These are phyloP conservation scores for Comarum palustre DNA, from an alignment of 306 rosid genomes.

Conservation along the genomic window DNA sequence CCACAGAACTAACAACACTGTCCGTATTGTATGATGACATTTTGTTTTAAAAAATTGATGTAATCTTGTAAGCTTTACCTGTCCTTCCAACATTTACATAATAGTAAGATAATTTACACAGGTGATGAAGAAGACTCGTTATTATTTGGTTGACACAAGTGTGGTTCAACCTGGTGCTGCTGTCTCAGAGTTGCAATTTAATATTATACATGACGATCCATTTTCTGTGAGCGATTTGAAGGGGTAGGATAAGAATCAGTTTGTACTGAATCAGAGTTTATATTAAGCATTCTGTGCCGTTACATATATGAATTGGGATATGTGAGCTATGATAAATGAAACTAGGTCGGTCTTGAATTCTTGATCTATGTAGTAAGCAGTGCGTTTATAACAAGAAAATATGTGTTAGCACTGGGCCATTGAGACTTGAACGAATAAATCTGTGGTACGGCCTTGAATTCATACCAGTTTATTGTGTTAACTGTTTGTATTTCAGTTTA, in stretches of 20 bases:
- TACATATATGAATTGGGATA: not conserved
- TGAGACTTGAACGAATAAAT: not conserved
- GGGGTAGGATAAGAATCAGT: slow-evolving; percentile 52
- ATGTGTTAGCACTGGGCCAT: not conserved
- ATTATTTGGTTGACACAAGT: slow-evolving; percentile 82
- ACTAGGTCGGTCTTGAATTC: not conserved
- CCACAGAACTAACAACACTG: not conserved
- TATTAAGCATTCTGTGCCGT: not conserved
- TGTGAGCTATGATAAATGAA: not conserved
- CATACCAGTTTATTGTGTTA: slow-evolving; percentile 6
- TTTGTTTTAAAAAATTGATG: not conserved
- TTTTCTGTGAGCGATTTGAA: slow-evolving; percentile 65
- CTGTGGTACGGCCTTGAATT: slow-evolving; percentile 13
- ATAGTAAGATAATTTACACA: slow-evolving; percentile 44
- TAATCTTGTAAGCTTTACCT: not conserved
- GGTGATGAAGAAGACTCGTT: slow-evolving; percentile 96
- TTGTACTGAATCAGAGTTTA: not conserved
- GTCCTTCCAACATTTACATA: not conserved
- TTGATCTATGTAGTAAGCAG: not conserved
- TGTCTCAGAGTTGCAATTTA: slow-evolving; percentile 86
- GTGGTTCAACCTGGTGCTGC: slow-evolving; percentile 77
- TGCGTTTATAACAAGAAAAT: not conserved
- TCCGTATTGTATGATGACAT: not conserved
- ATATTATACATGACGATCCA: slow-evolving; percentile 63
- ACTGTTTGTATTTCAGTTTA: slow-evolving; percentile 51